phyloP scores from a whole-genome alignment of 495 filamentous ascomycete genomes.

The Talaromyces proteolyticus region DNA sequence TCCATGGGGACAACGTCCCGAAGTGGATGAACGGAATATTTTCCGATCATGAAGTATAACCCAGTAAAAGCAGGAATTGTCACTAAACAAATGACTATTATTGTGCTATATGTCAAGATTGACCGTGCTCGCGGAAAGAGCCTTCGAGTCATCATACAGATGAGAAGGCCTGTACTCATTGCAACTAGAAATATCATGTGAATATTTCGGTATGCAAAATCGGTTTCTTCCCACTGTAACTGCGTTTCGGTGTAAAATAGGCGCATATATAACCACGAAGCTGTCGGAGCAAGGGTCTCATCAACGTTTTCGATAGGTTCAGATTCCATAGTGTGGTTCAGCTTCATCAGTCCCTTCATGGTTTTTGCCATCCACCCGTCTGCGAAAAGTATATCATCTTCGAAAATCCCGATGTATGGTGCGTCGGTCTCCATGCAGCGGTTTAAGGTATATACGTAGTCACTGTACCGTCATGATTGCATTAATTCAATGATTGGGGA shows the following conservation, averaged over 20 bases:
- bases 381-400: conserved; percentile 42
- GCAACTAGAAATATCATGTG: conserved; percentile 25
- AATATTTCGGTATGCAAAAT: conserved; percentile 32
- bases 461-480: conserved; percentile 10
- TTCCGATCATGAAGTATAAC: conserved; percentile 39
- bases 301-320: background rate
- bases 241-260: conserved; percentile 44
- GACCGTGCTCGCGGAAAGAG: conserved; percentile 9
- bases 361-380: conserved; percentile 41
- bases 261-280: conserved; percentile 40
- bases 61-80: conserved; percentile 33
- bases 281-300: background rate
- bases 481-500: background rate
- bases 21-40: conserved; percentile 34
- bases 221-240: conserved; percentile 27
- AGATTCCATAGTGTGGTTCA: conserved; percentile 14
- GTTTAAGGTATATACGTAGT: conserved; percentile 38
- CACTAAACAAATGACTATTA: conserved; percentile 29
- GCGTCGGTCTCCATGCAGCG: conserved; percentile 29
- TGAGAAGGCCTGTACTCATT: conserved; percentile 10
- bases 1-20: conserved; percentile 32
- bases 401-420: conserved; percentile 38
- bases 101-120: conserved; percentile 25
- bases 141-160: conserved; percentile 12
- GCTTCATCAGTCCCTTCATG: conserved; percentile 23